Conservation (phyloP, 2,329 filamentous ascomycete species). For the Arthrobotrys sinensis region DNA sequence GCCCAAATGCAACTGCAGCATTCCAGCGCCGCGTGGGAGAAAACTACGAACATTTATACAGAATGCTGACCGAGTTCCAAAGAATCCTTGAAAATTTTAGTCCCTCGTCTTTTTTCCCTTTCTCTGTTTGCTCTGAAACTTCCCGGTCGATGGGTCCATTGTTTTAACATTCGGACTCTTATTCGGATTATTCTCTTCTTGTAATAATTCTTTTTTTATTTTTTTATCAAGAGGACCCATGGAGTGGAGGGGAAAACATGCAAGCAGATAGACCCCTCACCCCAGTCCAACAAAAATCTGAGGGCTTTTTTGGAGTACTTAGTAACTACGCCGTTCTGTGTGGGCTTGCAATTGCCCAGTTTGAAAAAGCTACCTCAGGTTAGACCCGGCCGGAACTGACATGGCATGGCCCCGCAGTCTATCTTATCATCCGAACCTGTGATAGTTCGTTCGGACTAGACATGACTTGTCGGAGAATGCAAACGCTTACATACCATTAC, state of each 20-base stretch:
- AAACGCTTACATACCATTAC: slow-evolving; percentile 5
- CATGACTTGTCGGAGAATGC: slow-evolving; percentile 31
- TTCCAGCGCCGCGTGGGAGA: slow-evolving; percentile 45
- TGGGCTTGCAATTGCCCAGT: slow-evolving; percentile 2
- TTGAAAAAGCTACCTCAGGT: slow-evolving; percentile 23
- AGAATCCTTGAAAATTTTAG: slow-evolving; percentile 14
- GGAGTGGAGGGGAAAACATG: slow-evolving; percentile 25
- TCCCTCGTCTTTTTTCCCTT: slow-evolving; percentile 17
- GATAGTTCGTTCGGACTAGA: slow-evolving; percentile 40
- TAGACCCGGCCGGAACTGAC: slow-evolving; percentile 46
- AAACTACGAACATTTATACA: slow-evolving; percentile 48
- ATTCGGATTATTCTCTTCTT: slow-evolving; percentile 32
- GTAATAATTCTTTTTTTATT: slow-evolving; percentile 13
- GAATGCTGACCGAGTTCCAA: slow-evolving; percentile 4
- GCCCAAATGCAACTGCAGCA: slow-evolving; percentile 28
- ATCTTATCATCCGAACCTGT: slow-evolving; percentile 55
- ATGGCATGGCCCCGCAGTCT: slow-evolving; percentile 45
- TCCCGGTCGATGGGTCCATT: slow-evolving; percentile 3
- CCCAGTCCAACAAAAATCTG: slow-evolving; percentile 46
- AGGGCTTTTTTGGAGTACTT: slow-evolving; percentile 46
- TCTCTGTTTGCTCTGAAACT: not conserved
- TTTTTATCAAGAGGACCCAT: slow-evolving; percentile 37
- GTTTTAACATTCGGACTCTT: slow-evolving; percentile 35
- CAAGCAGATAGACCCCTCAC: slow-evolving; percentile 37
- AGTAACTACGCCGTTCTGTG: not conserved